Evolutionary conservation across 495 filamentous ascomycete genomes (phyloP), one percentile per base, ranked within the genome.

Genomic region (Penicillium bialowiezense): DNA sequence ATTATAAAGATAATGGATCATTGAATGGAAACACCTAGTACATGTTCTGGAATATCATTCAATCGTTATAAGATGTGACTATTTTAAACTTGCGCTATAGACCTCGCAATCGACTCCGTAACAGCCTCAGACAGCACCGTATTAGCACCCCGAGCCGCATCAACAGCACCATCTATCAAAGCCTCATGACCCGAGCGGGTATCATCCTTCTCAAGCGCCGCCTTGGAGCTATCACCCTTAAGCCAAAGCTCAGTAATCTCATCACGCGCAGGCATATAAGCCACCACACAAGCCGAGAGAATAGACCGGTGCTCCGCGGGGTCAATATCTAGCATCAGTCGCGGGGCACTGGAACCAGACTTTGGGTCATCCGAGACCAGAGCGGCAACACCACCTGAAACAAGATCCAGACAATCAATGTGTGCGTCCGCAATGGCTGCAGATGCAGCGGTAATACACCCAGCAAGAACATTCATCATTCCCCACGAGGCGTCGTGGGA

Each of bases 361-460:
- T 52, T 63, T 33, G 71, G 63, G 13, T 73, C 62, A 15, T 74
- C 62, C 36, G 68, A 58, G 17, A 91, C 87, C 15, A 96, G 58
- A 8, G 90, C 95, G 13, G 91, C 90, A 31, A 97, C 87, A 18
- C 93, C 93, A 4, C 92, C 93, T 12, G 87, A 77, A 3, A 96
- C 88, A 23, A 95, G 75, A 65, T 97, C 93, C 26, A 97, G 81
- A 65, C 91, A 97, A 60, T 98, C 93, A 53, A 98, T 96, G 2
- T 89, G 90, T 0, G 93, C 95, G 71, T 98, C 95, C 1, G 86
- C 86, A 68, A 98, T 85, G 6, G 95, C 93, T n/a, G 93, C 95
- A 48, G 90, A 90, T 28, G 93, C 90, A 50, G 90, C 91, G 2
- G 89, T 97, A 52, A 98, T 90, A 63, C 91, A 96, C 1, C 89